phyloP scores from a whole-genome alignment of 2,329 filamentous ascomycete genomes.

The Atkinsonella hypoxylon region DNA sequence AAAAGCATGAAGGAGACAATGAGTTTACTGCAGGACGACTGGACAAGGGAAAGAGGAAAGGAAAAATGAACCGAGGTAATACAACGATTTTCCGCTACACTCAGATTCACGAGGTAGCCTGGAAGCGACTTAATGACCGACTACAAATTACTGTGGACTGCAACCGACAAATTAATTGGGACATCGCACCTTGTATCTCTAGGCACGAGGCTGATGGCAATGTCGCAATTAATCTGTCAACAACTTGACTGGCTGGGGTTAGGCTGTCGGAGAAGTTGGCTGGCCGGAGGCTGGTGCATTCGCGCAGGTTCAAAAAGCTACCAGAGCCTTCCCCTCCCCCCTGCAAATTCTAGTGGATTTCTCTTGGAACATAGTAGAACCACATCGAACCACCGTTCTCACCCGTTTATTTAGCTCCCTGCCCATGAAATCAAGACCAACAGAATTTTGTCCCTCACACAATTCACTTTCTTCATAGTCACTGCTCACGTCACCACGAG shows the following conservation, averaged over 20 bases:
- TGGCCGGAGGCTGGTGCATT: background rate
- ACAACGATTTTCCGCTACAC: too few species aligned
- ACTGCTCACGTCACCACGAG: too few species aligned
- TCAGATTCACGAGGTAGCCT: too few species aligned
- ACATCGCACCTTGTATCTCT: too few species aligned
- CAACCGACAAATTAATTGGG: too few species aligned
- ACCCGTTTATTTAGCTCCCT: slow-evolving; percentile 25
- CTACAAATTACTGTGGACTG: too few species aligned
- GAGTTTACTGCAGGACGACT: background rate
- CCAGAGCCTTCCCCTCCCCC: slow-evolving; percentile 20
- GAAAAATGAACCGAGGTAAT: too few species aligned
- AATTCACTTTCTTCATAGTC: slow-evolving; percentile 8
- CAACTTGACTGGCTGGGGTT: too few species aligned
- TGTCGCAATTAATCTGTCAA: too few species aligned
- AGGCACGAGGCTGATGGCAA: too few species aligned
- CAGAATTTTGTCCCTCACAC: slow-evolving; percentile 11
- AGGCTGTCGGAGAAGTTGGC: background rate
- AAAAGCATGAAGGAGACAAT: slow-evolving; percentile 1
- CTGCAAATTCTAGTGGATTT: slow-evolving; percentile 25
- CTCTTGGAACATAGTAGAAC: slow-evolving; percentile 31
- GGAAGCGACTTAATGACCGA: too few species aligned
- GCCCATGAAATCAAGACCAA: slow-evolving; percentile 3
- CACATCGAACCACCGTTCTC: slow-evolving; percentile 27
- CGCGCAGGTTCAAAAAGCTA: background rate
- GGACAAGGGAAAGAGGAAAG: background rate